Conservation (phyloP, 139 green algal genomes). For the Micractinium sp. region DNA sequence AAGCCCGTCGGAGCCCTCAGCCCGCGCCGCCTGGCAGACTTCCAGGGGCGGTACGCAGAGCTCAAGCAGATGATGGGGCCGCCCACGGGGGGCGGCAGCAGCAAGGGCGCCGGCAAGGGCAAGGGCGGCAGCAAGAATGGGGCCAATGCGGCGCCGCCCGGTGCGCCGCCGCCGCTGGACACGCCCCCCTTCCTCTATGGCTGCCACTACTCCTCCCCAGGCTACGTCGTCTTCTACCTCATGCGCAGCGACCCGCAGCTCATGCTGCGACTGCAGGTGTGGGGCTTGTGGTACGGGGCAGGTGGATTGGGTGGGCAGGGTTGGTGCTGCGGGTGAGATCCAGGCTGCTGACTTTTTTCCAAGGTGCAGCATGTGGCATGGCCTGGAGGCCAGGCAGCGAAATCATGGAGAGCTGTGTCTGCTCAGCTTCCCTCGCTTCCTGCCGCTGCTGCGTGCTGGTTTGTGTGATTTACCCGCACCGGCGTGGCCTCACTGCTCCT, state of each 20-base stretch:
- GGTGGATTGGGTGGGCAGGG: too few species aligned
- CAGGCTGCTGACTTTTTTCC: too few species aligned
- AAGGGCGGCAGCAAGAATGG: not conserved
- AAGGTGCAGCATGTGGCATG: not conserved
- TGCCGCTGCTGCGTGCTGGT: too few species aligned
- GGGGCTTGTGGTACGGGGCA: not conserved
- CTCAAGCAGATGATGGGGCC: constrained; percentile 37
- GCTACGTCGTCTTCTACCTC: constrained; percentile 93
- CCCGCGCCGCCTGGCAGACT: constrained; percentile 64
- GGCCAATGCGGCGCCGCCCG: constrained; percentile 24
- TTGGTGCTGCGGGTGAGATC: too few species aligned
- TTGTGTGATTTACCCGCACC: too few species aligned
- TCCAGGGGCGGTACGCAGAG: constrained; percentile 45
- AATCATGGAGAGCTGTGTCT: not conserved
- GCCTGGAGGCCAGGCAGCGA: not conserved
- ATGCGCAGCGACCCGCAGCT: constrained; percentile 78
- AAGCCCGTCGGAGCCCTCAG: constrained; percentile 94
- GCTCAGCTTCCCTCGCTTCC: not conserved
- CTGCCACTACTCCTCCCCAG: constrained; percentile 95
- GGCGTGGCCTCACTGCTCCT: too few species aligned
- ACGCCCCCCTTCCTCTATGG: constrained; percentile 91
- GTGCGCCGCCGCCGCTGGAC: constrained; percentile 45
- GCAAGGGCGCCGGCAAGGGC: not conserved
- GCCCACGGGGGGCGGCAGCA: not conserved
- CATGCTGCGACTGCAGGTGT: constrained; percentile 60